phyloP scores from a whole-genome alignment of 1,139 yeast genomes.

The Kodamaea fungicola region DNA sequence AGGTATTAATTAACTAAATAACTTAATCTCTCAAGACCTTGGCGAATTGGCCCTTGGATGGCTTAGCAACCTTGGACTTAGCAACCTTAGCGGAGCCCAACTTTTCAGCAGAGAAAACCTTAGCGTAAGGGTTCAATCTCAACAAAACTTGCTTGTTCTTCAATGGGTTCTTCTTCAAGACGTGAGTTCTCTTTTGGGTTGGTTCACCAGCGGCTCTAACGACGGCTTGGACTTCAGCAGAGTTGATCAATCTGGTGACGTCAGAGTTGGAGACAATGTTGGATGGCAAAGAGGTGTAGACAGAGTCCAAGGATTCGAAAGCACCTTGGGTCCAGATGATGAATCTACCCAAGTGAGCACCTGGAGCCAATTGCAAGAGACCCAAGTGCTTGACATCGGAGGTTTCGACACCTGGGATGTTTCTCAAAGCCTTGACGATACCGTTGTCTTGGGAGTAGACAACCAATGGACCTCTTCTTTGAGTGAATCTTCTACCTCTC shows the following conservation, averaged over 20 bases:
- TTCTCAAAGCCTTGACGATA: conserved; percentile 97
- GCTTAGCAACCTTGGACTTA: conserved; percentile 51
- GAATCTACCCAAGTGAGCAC: conserved; percentile 99
- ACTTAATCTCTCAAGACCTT: conserved; percentile 57
- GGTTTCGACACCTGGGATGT: conserved; percentile 99
- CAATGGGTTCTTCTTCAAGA: conserved; percentile 99
- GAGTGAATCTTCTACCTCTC: conserved; percentile 99
- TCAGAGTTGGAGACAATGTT: conserved; percentile 96
- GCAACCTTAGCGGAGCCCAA: conserved; percentile 82
- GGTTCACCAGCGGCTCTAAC: conserved; percentile 96
- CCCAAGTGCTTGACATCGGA: conserved; percentile 89
- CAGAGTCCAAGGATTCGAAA: conserved; percentile 91
- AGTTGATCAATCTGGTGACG: conserved; percentile 96
- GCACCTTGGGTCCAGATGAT: conserved; percentile 99
- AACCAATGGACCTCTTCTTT: conserved; percentile 99
- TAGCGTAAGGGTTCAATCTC: conserved; percentile 99
- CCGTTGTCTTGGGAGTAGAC: conserved; percentile 98
- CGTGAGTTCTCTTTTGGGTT: conserved; percentile 90
- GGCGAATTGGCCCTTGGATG: conserved; percentile 71
- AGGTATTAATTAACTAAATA: background rate
- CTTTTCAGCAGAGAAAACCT: conserved; percentile 91
- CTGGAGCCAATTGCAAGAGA: conserved; percentile 99
- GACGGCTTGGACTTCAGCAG: conserved; percentile 97
- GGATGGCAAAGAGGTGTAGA: conserved; percentile 94
- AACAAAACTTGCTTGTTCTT: conserved; percentile 98